Conservation (phyloP, 2,329 filamentous ascomycete species). For the Cytospora paraplurivora region DNA sequence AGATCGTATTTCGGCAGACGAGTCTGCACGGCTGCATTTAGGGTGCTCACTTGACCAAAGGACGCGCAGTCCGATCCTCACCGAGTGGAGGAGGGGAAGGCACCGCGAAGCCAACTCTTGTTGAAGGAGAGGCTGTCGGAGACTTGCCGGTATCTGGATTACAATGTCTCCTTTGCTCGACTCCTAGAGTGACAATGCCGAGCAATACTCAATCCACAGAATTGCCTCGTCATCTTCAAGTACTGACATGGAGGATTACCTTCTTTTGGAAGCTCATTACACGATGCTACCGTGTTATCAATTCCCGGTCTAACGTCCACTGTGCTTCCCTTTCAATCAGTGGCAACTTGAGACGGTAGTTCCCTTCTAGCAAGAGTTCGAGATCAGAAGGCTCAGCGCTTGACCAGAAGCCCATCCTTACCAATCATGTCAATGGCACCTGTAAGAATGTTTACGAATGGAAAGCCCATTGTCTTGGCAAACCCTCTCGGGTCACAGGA, state of each 20-base stretch:
- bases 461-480: slow-evolving; percentile 8
- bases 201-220: not conserved
- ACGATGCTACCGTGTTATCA: slow-evolving; percentile 4
- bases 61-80: not conserved
- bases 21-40: not conserved
- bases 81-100: not conserved
- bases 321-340: slow-evolving; percentile 4
- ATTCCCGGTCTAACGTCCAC: not conserved
- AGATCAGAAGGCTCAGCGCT: not conserved
- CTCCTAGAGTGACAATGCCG: not conserved
- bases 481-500: slow-evolving; percentile 17
- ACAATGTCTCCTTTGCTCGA: not conserved
- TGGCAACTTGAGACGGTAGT: not conserved
- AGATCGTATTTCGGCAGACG: not conserved
- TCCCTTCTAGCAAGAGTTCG: not conserved
- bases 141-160: not conserved
- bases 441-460: not conserved
- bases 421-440: not conserved
- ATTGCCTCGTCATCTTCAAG: not conserved
- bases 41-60: not conserved
- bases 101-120: not conserved
- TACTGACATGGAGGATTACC: not conserved
- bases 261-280: slow-evolving; percentile 4
- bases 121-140: not conserved
- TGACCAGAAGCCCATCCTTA: not conserved